Percentiles rank a stretch among this genome's conserved stretches.
Conservation (phyloP, 768 basidiomycete genomes). For the Termitomyces bulborhizus region DNA sequence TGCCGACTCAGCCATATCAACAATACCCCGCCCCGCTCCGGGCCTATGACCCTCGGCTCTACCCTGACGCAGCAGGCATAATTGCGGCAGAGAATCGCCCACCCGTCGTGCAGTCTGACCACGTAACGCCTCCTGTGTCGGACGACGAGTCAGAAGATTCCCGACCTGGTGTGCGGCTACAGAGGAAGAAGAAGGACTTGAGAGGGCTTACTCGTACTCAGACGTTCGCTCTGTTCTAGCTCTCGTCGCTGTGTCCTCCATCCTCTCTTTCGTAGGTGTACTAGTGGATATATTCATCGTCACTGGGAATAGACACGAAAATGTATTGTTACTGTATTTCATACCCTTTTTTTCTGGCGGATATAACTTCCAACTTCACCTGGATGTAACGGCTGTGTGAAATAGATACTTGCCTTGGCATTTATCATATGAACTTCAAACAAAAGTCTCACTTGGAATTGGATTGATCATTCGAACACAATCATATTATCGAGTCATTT, state of each 20-base stretch:
- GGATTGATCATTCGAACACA: too few relatives aligned
- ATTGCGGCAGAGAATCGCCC: constrained; percentile 20
- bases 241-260: neutral
- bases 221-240: constrained; percentile 25
- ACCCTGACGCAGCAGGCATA: constrained; percentile 28
- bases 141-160: constrained; percentile 15
- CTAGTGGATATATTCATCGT: too few relatives aligned
- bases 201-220: constrained; percentile 24
- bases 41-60: constrained; percentile 27
- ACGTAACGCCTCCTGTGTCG: constrained; percentile 6
- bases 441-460: too few relatives aligned
- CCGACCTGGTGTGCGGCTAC: constrained; percentile 4
- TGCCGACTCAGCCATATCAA: constrained; percentile 5
- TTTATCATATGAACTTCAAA: too few relatives aligned
- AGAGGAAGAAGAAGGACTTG: constrained; percentile 12
- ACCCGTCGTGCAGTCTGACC: constrained; percentile 10
- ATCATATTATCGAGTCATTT: too few relatives aligned
- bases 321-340: neutral
- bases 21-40: constrained; percentile 32
- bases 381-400: too few relatives aligned
- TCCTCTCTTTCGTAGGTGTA: neutral
- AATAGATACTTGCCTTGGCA: too few relatives aligned
- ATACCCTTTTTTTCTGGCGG: neutral
- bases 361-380: neutral
- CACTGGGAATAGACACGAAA: neutral